Percentiles rank a stretch among this genome's conserved stretches.
These are phyloP conservation scores for Neurospora discreta DNA, from an alignment of 495 filamentous ascomycete species.

Conservation along the genomic window DNA sequence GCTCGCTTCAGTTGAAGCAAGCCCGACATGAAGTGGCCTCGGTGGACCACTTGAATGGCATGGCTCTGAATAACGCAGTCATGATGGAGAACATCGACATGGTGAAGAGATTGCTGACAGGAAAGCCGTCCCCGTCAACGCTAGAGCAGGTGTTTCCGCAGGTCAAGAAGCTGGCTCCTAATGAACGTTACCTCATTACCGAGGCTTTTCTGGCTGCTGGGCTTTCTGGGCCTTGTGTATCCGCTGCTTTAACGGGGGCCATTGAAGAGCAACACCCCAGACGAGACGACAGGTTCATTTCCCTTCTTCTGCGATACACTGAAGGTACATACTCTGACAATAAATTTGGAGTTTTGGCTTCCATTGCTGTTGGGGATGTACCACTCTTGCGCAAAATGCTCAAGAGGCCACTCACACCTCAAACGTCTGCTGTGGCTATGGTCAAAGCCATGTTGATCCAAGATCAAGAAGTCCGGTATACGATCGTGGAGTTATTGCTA, in stretches of 20 bases:
- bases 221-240: conserved; percentile 21
- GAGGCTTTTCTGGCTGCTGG: conserved; percentile 31
- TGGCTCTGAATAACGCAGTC: conserved; percentile 31
- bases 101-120: conserved; percentile 27
- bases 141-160: conserved; percentile 30
- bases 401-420: conserved; percentile 24
- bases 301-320: conserved; percentile 31
- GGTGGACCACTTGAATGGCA: conserved; percentile 31
- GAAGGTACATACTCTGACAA: conserved; percentile 36
- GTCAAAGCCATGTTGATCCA: conserved; percentile 25
- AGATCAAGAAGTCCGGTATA: conserved; percentile 19
- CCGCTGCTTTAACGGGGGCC: conserved; percentile 30
- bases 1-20: conserved; percentile 16
- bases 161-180: conserved; percentile 16
- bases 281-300: conserved; percentile 31
- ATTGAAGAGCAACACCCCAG: conserved; percentile 30
- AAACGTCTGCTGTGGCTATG: conserved; percentile 25
- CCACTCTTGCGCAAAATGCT: conserved; percentile 26
- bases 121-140: conserved; percentile 26
- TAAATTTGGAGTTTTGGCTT: conserved; percentile 28
- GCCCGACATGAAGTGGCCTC: conserved; percentile 33
- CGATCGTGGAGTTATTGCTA: conserved; percentile 30
- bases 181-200: conserved; percentile 27
- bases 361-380: conserved; percentile 27
- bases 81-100: conserved; percentile 24